phyloP scores from a whole-genome alignment of 2,329 filamentous ascomycete genomes.

The Hypoxylon sp. region DNA sequence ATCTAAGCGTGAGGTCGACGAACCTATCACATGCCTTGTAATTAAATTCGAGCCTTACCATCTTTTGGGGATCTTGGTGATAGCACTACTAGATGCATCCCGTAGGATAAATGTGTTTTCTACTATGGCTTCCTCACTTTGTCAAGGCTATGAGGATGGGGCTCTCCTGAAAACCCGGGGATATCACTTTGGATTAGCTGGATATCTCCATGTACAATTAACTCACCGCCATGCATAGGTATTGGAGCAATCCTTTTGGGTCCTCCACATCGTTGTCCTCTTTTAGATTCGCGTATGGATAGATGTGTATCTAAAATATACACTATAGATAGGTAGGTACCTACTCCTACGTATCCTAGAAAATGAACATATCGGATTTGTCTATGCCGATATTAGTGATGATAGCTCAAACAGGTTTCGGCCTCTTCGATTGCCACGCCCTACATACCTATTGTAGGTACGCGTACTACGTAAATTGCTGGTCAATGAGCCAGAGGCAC shows the following conservation, averaged over 20 bases:
- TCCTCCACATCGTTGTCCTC: neutral
- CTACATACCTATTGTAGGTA: no score
- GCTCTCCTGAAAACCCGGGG: neutral
- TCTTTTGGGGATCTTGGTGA: neutral
- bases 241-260: neutral
- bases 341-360: neutral
- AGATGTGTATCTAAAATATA: neutral
- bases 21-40: neutral
- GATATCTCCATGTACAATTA: neutral
- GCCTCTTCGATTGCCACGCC: neutral
- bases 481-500: neutral
- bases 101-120: neutral
- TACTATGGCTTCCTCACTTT: no score
- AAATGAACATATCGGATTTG: neutral
- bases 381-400: conserved; percentile 1
- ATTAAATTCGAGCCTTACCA: no score
- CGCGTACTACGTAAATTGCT: neutral
- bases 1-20: neutral
- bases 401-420: conserved; percentile 20
- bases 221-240: neutral
- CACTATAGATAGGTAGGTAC: neutral
- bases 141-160: neutral
- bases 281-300: neutral
- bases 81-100: neutral
- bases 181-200: neutral